Percentiles rank a stretch among this genome's conserved stretches.
Conservation (phyloP, 495 filamentous ascomycete genomes). For the Hypoxylon crocopeplum region DNA sequence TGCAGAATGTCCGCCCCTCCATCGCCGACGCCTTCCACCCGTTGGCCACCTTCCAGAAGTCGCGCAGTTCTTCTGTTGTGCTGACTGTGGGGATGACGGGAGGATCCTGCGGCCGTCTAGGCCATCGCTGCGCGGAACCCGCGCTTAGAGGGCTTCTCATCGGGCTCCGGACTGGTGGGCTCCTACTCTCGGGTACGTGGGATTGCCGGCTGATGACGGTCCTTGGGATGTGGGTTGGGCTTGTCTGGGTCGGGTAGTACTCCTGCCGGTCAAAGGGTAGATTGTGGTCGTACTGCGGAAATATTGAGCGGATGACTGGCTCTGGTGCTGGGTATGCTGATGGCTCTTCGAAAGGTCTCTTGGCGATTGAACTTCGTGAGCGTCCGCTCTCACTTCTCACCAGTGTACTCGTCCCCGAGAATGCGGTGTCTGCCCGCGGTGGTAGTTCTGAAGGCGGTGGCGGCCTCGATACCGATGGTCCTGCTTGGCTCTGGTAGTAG, state of each 20-base stretch:
- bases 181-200: conserved; percentile 55
- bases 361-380: conserved; percentile 56
- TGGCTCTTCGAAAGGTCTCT: conserved; percentile 48
- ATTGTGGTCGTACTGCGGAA: conserved; percentile 81
- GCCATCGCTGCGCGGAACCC: conserved; percentile 43
- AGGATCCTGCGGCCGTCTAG: conserved; percentile 50
- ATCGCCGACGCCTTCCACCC: conserved; percentile 58
- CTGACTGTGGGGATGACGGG: conserved; percentile 52
- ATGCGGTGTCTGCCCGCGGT: conserved; percentile 53
- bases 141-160: conserved; percentile 38
- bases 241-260: conserved; percentile 68
- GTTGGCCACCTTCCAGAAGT: conserved; percentile 62
- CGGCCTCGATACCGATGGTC: conserved; percentile 48
- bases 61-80: conserved; percentile 59
- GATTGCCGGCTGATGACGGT: conserved; percentile 62
- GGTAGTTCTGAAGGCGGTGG: conserved; percentile 45
- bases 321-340: conserved; percentile 41
- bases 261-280: conserved; percentile 70
- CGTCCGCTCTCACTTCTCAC: conserved; percentile 54
- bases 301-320: conserved; percentile 64
- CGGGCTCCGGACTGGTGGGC: conserved; percentile 41
- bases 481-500: conserved; percentile 37
- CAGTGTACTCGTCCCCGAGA: conserved; percentile 59
- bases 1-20: conserved; percentile 59
- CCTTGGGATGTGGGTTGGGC: conserved; percentile 60